Conservation (phyloP, 202 grass and related monocot genomes). For the Setaria italica region DNA sequence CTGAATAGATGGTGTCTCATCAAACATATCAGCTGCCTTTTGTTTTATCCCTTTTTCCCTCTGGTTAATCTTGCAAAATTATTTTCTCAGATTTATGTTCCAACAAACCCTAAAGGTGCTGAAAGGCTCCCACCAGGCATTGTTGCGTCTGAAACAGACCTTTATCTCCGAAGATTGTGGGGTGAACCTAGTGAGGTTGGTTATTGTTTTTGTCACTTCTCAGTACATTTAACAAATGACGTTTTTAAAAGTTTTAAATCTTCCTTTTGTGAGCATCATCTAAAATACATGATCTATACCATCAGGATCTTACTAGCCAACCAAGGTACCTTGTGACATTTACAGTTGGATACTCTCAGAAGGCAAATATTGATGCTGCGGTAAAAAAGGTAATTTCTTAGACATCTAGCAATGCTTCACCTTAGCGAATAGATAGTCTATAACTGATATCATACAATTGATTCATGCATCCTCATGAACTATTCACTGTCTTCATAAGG, state of each 20-base stretch:
- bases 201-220: slow-evolving; percentile 33
- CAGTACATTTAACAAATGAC: not conserved
- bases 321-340: slow-evolving; percentile 91
- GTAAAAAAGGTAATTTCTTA: slow-evolving; percentile 74
- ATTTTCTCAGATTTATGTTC: slow-evolving; percentile 70
- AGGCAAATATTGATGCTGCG: slow-evolving; percentile 83
- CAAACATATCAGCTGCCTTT: not conserved
- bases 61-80: not conserved
- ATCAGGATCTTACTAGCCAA: slow-evolving; percentile 73
- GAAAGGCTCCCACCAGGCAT: slow-evolving; percentile 85
- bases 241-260: slow-evolving; percentile 6
- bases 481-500: not conserved
- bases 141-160: slow-evolving; percentile 82
- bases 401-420: slow-evolving; percentile 22
- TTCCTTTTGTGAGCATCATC: slow-evolving; percentile 6
- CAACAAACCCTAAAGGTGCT: slow-evolving; percentile 89
- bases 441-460: slow-evolving; percentile 14
- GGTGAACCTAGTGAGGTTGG: slow-evolving; percentile 88
- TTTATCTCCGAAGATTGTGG: slow-evolving; percentile 81
- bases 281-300: slow-evolving; percentile 20
- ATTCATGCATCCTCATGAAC: slow-evolving; percentile 17
- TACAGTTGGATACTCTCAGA: slow-evolving; percentile 79
- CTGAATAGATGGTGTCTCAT: not conserved
- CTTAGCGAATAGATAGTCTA: not conserved
- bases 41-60: not conserved